Conservation (phyloP, 2,329 filamentous ascomycete genomes). For the Westerdykella aurantiaca region DNA sequence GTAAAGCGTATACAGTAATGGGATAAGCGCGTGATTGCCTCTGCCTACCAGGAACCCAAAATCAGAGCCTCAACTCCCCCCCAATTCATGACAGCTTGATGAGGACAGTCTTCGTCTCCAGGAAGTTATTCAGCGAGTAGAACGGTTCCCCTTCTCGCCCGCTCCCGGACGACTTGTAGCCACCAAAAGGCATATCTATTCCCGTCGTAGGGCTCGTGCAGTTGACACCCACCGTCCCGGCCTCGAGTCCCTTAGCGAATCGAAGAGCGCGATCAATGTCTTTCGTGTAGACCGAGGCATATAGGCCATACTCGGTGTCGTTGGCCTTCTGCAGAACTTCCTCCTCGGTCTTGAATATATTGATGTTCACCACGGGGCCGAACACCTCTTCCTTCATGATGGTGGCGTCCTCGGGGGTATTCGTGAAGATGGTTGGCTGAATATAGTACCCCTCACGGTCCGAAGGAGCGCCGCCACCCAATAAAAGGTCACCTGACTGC, state of each 20-base stretch:
- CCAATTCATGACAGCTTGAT: conserved; percentile 20
- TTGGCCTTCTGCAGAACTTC: conserved; percentile 77
- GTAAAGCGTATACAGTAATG: no score
- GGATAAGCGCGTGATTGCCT: no score
- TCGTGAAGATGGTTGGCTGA: conserved; percentile 72
- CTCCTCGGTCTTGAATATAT: conserved; percentile 69
- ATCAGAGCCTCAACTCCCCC: no score
- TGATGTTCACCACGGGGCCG: conserved; percentile 73
- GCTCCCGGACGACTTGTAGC: conserved; percentile 35
- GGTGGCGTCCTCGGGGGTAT: conserved; percentile 69
- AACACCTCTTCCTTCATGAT: conserved; percentile 84
- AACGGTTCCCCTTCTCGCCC: conserved; percentile 32
- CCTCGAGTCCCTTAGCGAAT: conserved; percentile 38
- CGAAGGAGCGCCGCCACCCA: conserved; percentile 26
- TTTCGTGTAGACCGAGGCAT: conserved; percentile 72
- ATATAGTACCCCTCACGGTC: conserved; percentile 41
- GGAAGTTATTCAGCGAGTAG: conserved; percentile 29
- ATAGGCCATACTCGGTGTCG: conserved; percentile 78
- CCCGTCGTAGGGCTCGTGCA: conserved; percentile 32
- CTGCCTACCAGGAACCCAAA: no score
- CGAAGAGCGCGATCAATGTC: conserved; percentile 34
- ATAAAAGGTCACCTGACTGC: conserved; percentile 49
- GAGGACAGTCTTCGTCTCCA: conserved; percentile 32
- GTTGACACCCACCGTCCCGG: conserved; percentile 39
- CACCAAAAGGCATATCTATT: conserved; percentile 39